Percentiles rank a stretch among this genome's conserved stretches.
Evolutionary conservation across 257 asterid genomes (phyloP).

Genomic region (Thymus mandschuricus): DNA sequence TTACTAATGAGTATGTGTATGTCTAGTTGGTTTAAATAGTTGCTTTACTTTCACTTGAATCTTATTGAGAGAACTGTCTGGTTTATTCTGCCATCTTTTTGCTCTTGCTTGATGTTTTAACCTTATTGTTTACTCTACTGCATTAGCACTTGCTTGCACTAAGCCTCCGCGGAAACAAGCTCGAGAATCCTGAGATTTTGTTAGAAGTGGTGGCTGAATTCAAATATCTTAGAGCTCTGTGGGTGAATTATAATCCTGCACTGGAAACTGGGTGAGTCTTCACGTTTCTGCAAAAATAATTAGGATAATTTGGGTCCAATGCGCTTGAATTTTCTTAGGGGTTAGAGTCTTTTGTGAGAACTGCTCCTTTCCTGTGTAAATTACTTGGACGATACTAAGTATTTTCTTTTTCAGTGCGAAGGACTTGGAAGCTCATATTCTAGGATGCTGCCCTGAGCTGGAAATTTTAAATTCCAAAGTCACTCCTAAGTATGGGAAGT

Average conservation of each 20-base stretch:
- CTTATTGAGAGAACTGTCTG: background rate
- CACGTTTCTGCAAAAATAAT: constrained; percentile 20
- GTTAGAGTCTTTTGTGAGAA: constrained; percentile 25
- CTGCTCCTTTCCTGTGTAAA: constrained; percentile 42
- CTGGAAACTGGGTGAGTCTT: constrained; percentile 56
- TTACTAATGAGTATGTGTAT: background rate
- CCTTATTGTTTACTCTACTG: constrained; percentile 31
- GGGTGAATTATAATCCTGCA: constrained; percentile 83
- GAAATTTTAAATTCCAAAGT: constrained; percentile 80
- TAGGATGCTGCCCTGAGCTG: constrained; percentile 54
- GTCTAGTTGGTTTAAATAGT: constrained; percentile 1
- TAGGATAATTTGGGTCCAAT: constrained; percentile 3
- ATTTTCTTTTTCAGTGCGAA: constrained; percentile 39
- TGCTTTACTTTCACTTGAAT: constrained; percentile 9
- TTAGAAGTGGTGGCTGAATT: constrained; percentile 57
- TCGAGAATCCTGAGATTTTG: constrained; percentile 54
- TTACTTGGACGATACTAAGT: constrained; percentile 46
- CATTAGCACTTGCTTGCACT: constrained; percentile 74
- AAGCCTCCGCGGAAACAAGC: constrained; percentile 81
- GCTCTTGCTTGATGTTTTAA: constrained; percentile 19
- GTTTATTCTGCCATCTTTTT: background rate
- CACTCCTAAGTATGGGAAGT: constrained; percentile 70
- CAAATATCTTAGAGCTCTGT: constrained; percentile 81
- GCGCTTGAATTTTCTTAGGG: constrained; percentile 21
- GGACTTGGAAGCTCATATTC: constrained; percentile 56